phyloP scores from a whole-genome alignment of 495 filamentous ascomycete genomes.

The Penicillium atrosanguineum region DNA sequence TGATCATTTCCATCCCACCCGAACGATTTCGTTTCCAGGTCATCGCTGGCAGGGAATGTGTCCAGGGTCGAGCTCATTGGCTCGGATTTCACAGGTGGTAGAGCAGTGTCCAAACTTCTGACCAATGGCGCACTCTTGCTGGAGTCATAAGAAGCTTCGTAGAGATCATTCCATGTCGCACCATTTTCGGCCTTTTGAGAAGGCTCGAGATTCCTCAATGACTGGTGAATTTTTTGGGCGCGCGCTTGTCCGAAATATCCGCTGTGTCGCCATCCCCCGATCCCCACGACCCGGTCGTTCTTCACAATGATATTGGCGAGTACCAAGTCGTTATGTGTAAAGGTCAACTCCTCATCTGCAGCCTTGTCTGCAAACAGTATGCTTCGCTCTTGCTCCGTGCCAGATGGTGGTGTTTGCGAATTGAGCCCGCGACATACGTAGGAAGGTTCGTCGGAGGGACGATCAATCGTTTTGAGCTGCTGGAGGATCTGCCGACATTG shows the following conservation, averaged over 20 bases:
- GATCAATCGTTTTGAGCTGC: conserved; percentile 25
- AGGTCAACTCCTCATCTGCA: conserved; percentile 24
- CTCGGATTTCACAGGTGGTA: conserved; percentile 37
- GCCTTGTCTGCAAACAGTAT: conserved; percentile 32
- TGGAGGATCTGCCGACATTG: conserved; percentile 38
- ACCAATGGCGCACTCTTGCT: conserved; percentile 7
- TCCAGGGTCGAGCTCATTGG: conserved; percentile 30
- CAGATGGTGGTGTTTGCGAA: conserved; percentile 25
- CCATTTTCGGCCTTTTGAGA: conserved; percentile 4
- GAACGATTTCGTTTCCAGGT: conserved; percentile 24
- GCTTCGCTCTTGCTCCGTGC: conserved; percentile 25
- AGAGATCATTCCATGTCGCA: conserved; percentile 36
- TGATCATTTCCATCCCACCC: conserved; percentile 37
- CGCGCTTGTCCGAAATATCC: conserved; percentile 42
- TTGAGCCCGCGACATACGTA: conserved; percentile 41
- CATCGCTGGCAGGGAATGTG: conserved; percentile 28
- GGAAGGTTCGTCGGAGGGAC: conserved; percentile 28
- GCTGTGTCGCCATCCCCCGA: conserved; percentile 42
- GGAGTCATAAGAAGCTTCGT: conserved; percentile 24
- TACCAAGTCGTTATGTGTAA: conserved; percentile 42
- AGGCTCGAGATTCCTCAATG: conserved; percentile 26
- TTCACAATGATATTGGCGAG: conserved; percentile 40
- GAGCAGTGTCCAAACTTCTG: conserved; percentile 15
- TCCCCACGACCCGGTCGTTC: conserved; percentile 36
- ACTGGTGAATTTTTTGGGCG: conserved; percentile 32